These are phyloP conservation scores for Euclidium syriacum DNA, from an alignment of 345 rosid genomes.

Conservation along the genomic window DNA sequence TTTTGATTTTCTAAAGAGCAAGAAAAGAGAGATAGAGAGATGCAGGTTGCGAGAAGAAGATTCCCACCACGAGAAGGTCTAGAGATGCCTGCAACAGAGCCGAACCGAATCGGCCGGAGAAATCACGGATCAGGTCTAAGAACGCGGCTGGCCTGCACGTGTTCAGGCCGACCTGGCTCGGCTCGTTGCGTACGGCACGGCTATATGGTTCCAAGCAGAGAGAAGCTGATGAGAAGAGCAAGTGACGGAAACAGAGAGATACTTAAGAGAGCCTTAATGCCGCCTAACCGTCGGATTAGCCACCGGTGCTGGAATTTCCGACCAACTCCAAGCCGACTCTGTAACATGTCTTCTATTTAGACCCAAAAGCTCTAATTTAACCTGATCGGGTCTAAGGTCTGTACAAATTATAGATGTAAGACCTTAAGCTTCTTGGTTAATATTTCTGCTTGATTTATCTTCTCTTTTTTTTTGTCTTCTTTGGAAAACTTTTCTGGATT, in stretches of 20 bases:
- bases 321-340: slow-evolving; percentile 49
- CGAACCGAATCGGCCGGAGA: slow-evolving; percentile 2
- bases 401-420: too few species aligned
- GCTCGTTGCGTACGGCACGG: slow-evolving; percentile 27
- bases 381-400: too few species aligned
- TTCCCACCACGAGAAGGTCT: slow-evolving; percentile 2
- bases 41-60: slow-evolving; percentile 8
- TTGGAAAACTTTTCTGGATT: neutral
- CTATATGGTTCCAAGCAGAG: slow-evolving; percentile 33
- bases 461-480: neutral
- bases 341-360: slow-evolving; percentile 41
- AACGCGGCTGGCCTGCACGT: slow-evolving; percentile 4
- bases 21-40: neutral
- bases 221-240: slow-evolving; percentile 21
- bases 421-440: too few species aligned
- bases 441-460: slow-evolving; percentile 23
- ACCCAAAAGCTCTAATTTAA: too few species aligned
- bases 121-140: neutral
- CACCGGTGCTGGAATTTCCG: slow-evolving; percentile 40
- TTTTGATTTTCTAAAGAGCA: neutral
- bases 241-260: slow-evolving; percentile 30
- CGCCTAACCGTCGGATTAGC: slow-evolving; percentile 31
- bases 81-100: neutral
- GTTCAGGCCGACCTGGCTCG: slow-evolving; percentile 20
- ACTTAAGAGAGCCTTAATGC: slow-evolving; percentile 38